Evolutionary conservation across 129 eudicot genomes (phyloP), one percentile per base, ranked within the genome.

Genomic region (Flaveria robusta): DNA sequence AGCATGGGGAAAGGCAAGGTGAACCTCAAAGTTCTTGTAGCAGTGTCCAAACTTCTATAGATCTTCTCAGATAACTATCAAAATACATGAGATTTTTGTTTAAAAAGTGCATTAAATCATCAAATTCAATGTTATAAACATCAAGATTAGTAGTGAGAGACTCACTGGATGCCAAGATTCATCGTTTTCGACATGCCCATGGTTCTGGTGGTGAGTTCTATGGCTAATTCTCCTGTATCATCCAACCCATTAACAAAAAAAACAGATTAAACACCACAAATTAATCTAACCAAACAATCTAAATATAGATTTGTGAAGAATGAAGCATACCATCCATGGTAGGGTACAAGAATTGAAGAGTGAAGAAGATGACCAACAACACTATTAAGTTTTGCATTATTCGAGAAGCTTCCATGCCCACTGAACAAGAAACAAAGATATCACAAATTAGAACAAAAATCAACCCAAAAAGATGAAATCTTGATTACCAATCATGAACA

Each of bases 111-210:
- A 12, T 15, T 1, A 50, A 74, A 42, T 31, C 11, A 60, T 8
- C 16, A 27, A 29, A 77, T 41, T 14, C 0, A 43, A 66, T 4
- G 13, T 11, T 13, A 51, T 14, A 34, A 54, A 58, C 23, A 43
- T 63, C 66, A 66, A 71, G 74, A 59, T 52, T 66, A 43, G 46
- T 43, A 49, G 4, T 43, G 23, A 76, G 11, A 58, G 26, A 81
- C 93, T 87, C 77, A 95, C 99, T 14, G 99, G 99, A 56, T 95
- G 99, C 99, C 99, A 95, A 5, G 99, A 95, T 86, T 95, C 99
- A 77, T 95, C 99, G 39, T 91, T 95, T 85, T 95, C 99, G 43
- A 91, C 94, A 79, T 95, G 97, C 20, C 99, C 99, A 73, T 95
- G 99, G 83, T 95, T 95, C 83, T 91, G 96, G 84, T 95, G 99